Evolutionary conservation across 768 basidiomycete genomes (phyloP).

Genomic region (Lactarius deliciosus): DNA sequence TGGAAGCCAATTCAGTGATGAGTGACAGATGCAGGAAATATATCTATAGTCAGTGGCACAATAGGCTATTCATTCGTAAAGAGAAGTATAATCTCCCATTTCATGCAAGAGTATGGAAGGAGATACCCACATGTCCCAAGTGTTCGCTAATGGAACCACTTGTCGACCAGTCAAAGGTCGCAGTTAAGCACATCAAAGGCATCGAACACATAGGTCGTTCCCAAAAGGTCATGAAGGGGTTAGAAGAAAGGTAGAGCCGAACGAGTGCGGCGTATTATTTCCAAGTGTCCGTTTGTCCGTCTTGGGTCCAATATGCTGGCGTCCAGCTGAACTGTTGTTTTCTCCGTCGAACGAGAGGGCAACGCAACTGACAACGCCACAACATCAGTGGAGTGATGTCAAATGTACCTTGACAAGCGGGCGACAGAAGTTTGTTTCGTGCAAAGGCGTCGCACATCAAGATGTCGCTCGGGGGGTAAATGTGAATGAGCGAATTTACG

Average conservation of each 20-base stretch:
- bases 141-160: neutral
- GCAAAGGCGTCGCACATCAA: neutral
- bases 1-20: neutral
- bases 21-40: neutral
- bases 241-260: neutral
- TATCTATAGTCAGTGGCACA: neutral
- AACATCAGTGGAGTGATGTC: slow-evolving; percentile 3
- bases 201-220: neutral
- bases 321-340: slow-evolving; percentile 1
- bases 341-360: neutral
- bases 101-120: neutral
- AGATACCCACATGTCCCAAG: neutral
- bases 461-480: neutral
- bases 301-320: slow-evolving; percentile 1
- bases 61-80: neutral
- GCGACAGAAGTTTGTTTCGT: slow-evolving; percentile 8
- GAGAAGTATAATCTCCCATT: neutral
- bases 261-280: slow-evolving; percentile 2
- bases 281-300: slow-evolving; percentile 9
- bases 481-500: slow-evolving; percentile 8
- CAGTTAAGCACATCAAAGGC: neutral
- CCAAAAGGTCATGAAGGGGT: slow-evolving; percentile 4
- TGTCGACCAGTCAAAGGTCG: neutral
- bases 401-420: neutral
- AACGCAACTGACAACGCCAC: neutral